Conservation (phyloP, 345 rosid genomes). For the Eucalyptus pauciflora region DNA sequence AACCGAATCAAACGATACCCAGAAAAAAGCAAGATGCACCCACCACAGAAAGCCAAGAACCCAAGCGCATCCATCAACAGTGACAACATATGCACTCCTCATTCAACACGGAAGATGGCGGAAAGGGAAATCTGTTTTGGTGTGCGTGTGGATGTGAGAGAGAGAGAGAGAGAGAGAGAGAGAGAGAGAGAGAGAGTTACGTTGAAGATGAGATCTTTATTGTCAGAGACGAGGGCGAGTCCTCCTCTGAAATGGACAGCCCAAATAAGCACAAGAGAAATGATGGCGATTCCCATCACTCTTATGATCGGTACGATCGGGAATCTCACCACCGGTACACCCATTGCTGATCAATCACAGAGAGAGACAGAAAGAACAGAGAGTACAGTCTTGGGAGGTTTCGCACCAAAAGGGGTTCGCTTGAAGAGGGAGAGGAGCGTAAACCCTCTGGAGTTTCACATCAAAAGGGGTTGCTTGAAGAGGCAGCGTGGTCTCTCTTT, state of each 20-base stretch:
- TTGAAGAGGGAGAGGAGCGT: neutral
- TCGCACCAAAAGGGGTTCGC: neutral
- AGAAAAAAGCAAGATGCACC: neutral
- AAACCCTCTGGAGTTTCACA: neutral
- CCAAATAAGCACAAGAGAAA: slow-evolving; percentile 15
- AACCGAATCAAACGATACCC: neutral
- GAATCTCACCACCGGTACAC: slow-evolving; percentile 20
- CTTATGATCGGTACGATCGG: slow-evolving; percentile 15
- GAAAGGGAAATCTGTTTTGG: neutral
- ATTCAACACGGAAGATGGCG: neutral
- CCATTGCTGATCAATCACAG: slow-evolving; percentile 3
- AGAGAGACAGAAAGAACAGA: neutral
- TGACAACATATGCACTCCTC: neutral
- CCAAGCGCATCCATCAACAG: neutral
- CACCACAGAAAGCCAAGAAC: neutral
- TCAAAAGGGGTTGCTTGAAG: neutral
- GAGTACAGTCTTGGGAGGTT: neutral
- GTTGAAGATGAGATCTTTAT: slow-evolving; percentile 41
- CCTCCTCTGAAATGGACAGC: slow-evolving; percentile 26
- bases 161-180: neutral
- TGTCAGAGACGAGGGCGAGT: slow-evolving; percentile 24
- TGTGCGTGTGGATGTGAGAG: neutral
- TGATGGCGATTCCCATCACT: slow-evolving; percentile 2
- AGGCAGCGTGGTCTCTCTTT: neutral
- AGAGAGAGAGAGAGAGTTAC: neutral